Evolutionary conservation across 257 asterid species (phyloP), one percentile per base, ranked within the genome.

Genomic region (Solanum ossicruentum): DNA sequence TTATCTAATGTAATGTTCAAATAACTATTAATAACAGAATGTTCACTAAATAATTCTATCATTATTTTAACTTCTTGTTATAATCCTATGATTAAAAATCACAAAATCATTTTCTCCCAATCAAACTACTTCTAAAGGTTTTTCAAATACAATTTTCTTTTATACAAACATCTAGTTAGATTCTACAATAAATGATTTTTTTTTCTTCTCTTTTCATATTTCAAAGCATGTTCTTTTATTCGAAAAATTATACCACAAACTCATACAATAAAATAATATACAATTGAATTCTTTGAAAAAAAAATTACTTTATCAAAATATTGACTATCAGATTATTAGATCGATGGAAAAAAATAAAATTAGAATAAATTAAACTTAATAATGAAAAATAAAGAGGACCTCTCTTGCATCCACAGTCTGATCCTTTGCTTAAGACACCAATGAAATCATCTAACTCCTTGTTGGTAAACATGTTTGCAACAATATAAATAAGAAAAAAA

Each of bases 391-490:
- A 63, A 66, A 77, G 12, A 23, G 0, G 83, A 87, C 91, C 92
- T 82, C 2, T 23, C 8, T 87, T 54, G 28, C 92, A 90, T 11
- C 66, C 41, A 36, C 55, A 80, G 18, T 84, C 85, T 6, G 70
- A 28, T 18, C 84, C 79, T n/a, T 65, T 84, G 13, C 80, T 84
- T 39, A 63, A 11, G 3, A 91, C 85, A 45, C 80, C 67, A 20
- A 52, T 41, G 65, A 79, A 66, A 26, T 36, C 16, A 36, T 49
- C 49, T 0, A 56, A 15, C 41, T 86, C 83, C 5, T 78, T 52
- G 12, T 70, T 26, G 0, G 69, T 78, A 71, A 86, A 79, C 86
- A 86, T 84, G 18, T 21, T 57, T 80, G 21, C 1, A 80, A 81
- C 52, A 9, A 21, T 45, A 10, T 21, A 12, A 10, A 49, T 8